Evolutionary conservation across 2,329 filamentous ascomycete species (phyloP), one percentile per base, ranked within the genome.

Genomic region (Hymenoscyphus occultus): DNA sequence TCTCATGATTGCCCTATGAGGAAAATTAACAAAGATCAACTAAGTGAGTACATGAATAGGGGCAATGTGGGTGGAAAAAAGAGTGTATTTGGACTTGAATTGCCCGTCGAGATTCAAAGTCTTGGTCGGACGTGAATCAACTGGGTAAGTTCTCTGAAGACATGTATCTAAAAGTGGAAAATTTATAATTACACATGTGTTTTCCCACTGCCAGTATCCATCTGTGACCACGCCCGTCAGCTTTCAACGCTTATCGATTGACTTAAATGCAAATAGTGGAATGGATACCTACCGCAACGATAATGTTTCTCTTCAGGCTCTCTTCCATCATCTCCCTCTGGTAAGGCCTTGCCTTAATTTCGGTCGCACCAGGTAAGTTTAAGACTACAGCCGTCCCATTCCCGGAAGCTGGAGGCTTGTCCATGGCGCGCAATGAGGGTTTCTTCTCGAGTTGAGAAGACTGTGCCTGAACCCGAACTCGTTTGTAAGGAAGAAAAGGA

Each of bases 121-220:
- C 35, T 10, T 7, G 35, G 9, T 10, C 35, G 5, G 45, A 22
- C 1, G 45, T 51, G 22, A 45, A 45, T 7, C 42, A 19, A n/a
- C 3, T 16, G 42, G 45, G 45, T 7, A 51, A 28, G 45, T 22
- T 51, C 19, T 51, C 6, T 12, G 45, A 19, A 51, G 12, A 12
- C 19, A 19, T 7, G 16, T 48, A 22, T 22, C 28, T 4, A 19
- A 51, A 51, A n/a, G 45, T 10, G 7, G 39, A 31, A 51, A 19
- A 35, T 16, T 32, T 54, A 12, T 5, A 77, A 83, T 77, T 82
- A 91, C 89, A 93, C 84, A 69, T 90, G 87, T 2, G 90, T 93
- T 75, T 93, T 93, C 1, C 90, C 90, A 68, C 85, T 91, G 1
- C 90, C 90, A 0, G 90, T 93, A 67, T 91, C 90, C 90, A 93